These are phyloP conservation scores for Goniomonas avonlea DNA, from an alignment of 78 protist species.

Conservation along the genomic window DNA sequence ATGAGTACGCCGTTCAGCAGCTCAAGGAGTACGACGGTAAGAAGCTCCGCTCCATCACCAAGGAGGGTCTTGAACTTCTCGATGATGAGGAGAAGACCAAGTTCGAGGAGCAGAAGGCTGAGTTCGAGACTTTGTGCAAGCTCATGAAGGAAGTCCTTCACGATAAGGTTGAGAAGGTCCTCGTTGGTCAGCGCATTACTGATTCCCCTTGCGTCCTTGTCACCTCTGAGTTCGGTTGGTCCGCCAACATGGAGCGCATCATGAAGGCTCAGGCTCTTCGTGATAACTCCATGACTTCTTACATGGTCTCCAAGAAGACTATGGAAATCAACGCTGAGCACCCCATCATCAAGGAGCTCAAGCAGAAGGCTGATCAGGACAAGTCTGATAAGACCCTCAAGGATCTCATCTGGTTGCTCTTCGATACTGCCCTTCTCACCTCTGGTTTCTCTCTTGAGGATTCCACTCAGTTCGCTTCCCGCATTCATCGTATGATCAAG, in stretches of 20 bases:
- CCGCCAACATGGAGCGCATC: conserved; percentile 98
- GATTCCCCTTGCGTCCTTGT: conserved; percentile 91
- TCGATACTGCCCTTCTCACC: conserved; percentile 91
- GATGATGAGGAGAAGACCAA: conserved; percentile 84
- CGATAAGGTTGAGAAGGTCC: conserved; percentile 95
- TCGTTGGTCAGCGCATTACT: conserved; percentile 79
- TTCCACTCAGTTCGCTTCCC: conserved; percentile 78
- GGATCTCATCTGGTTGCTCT: conserved; percentile 90
- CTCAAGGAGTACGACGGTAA: conserved; percentile 97
- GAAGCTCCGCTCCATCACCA: conserved; percentile 94
- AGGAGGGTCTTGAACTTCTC: conserved; percentile 93
- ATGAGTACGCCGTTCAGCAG: conserved; percentile 97
- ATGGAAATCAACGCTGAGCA: conserved; percentile 95
- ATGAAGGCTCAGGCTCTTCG: conserved; percentile 99
- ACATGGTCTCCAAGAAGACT: conserved; percentile 94
- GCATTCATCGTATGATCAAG: conserved; percentile 97
- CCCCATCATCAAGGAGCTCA: conserved; percentile 83
- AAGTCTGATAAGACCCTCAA: conserved; percentile 80
- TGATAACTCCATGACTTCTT: conserved; percentile 84
- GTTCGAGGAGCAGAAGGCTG: conserved; percentile 80
- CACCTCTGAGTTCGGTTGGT: conserved; percentile 96
- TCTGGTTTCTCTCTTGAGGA: conserved; percentile 98
- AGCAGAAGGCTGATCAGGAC: conserved; percentile 65
- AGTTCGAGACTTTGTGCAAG: conserved; percentile 85
- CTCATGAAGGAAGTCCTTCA: conserved; percentile 95